Conservation (phyloP, 2,329 filamentous ascomycete species). For the Tolypocladium pustulatum region DNA sequence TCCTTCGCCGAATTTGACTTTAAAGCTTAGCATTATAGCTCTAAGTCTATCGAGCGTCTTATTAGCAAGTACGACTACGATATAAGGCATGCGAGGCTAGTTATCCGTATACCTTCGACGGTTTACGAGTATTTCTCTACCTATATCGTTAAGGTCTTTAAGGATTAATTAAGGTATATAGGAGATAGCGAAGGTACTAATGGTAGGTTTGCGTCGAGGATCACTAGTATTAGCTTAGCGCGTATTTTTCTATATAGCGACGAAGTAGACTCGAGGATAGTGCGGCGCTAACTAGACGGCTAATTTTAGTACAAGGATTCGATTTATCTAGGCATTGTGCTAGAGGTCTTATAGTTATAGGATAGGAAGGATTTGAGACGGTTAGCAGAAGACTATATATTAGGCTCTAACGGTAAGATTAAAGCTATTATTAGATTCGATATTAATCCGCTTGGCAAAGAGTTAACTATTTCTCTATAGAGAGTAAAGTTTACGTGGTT, state of each 20-base stretch:
- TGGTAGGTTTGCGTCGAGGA: not conserved
- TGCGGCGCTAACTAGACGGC: constrained; percentile 6
- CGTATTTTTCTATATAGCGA: not conserved
- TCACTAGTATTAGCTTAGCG: not conserved
- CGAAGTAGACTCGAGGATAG: too few relatives aligned
- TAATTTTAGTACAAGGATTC: constrained; percentile 5
- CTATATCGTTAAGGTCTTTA: not conserved
- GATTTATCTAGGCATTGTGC: constrained; percentile 7
- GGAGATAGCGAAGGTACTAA: not conserved
- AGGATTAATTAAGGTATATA: not conserved
- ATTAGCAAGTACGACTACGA: not conserved
- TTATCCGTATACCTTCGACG: constrained; percentile 5
- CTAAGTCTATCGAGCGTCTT: not conserved
- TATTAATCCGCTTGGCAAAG: constrained; percentile 3
- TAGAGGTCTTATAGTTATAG: constrained; percentile 10
- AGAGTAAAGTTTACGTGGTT: not conserved
- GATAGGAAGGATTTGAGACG: constrained; percentile 7
- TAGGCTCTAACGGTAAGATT: constrained; percentile 8
- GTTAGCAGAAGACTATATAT: constrained; percentile 10
- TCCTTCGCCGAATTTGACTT: not conserved
- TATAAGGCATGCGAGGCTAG: not conserved
- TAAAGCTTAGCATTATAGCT: not conserved
- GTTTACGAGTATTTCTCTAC: constrained; percentile 2
- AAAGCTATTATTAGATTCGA: constrained; percentile 10
- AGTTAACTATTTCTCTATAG: constrained; percentile 8